phyloP scores from a whole-genome alignment of 2,329 filamentous ascomycete species.

The Dothideomycetes sp. region DNA sequence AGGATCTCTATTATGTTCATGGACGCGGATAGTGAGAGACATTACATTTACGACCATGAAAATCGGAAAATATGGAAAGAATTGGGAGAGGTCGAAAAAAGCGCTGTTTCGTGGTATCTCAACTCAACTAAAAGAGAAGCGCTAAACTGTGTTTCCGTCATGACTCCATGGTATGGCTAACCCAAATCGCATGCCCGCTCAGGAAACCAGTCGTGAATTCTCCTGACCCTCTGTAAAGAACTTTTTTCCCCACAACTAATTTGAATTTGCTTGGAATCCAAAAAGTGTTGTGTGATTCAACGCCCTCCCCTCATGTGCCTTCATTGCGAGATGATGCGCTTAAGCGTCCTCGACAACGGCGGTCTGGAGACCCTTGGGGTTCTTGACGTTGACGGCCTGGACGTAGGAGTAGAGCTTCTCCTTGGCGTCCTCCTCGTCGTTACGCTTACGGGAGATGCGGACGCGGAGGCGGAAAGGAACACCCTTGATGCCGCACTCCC shows the following conservation, averaged over 20 bases:
- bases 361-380: slow-evolving; percentile 94
- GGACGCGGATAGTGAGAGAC: no score
- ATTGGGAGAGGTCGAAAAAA: slow-evolving; percentile 7
- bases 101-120: slow-evolving; percentile 7
- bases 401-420: slow-evolving; percentile 99
- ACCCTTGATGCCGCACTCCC: slow-evolving; percentile 98
- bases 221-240: slow-evolving; percentile 4
- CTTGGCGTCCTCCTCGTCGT: slow-evolving; percentile 99
- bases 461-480: slow-evolving; percentile 94
- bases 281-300: no score
- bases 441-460: slow-evolving; percentile 98
- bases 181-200: slow-evolving; percentile 6
- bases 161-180: slow-evolving; percentile 8
- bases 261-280: slow-evolving; percentile 4
- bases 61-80: not conserved
- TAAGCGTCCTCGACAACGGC: slow-evolving; percentile 65
- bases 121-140: slow-evolving; percentile 7
- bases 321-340: slow-evolving; percentile 7
- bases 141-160: slow-evolving; percentile 5
- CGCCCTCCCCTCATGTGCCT: slow-evolving; percentile 7
- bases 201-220: slow-evolving; percentile 9
- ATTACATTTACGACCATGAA: no score
- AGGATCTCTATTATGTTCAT: no score
- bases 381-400: slow-evolving; percentile 99
- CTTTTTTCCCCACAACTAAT: slow-evolving; percentile 2